These are phyloP conservation scores for Ceratocystis eucalypticola DNA, from an alignment of 2,329 filamentous ascomycete species.

Conservation along the genomic window DNA sequence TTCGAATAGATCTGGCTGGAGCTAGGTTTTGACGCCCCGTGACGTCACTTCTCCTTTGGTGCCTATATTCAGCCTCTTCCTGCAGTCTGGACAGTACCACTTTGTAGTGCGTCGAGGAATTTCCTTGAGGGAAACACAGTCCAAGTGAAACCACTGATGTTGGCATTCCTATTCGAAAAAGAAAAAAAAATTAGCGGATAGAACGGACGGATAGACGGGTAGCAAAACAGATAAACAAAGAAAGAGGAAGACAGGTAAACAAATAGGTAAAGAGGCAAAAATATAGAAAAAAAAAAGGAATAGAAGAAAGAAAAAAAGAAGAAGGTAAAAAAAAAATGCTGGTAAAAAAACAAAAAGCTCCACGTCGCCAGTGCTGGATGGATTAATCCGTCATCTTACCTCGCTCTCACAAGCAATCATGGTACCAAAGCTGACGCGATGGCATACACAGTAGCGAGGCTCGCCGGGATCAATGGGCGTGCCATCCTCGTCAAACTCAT, in stretches of 20 bases:
- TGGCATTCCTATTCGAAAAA: conserved; percentile 45
- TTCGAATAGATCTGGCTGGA: background rate
- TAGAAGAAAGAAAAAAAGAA: background rate
- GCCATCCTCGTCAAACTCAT: conserved; percentile 54
- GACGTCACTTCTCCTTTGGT: conserved; percentile 50
- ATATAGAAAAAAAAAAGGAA: background rate
- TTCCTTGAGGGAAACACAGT: conserved; percentile 55
- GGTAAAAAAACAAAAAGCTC: too few relatives aligned
- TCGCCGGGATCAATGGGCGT: conserved; percentile 63
- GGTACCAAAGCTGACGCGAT: conserved; percentile 64
- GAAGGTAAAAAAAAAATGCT: too few relatives aligned
- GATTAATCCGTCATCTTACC: conserved; percentile 32
- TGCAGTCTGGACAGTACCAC: conserved; percentile 75
- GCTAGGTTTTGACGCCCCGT: conserved; percentile 38
- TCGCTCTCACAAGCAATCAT: conserved; percentile 81
- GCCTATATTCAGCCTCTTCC: conserved; percentile 47
- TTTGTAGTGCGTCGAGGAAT: conserved; percentile 61
- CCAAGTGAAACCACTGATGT: conserved; percentile 74
- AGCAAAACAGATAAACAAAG: too few relatives aligned
- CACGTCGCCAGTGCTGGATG: too few relatives aligned
- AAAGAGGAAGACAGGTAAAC: too few relatives aligned
- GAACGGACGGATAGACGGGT: background rate
- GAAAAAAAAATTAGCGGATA: conserved; percentile 19
- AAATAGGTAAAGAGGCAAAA: background rate
- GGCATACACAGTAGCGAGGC: conserved; percentile 63